phyloP scores from a whole-genome alignment of 345 rosid genomes.

The Melastoma malabathricum region DNA sequence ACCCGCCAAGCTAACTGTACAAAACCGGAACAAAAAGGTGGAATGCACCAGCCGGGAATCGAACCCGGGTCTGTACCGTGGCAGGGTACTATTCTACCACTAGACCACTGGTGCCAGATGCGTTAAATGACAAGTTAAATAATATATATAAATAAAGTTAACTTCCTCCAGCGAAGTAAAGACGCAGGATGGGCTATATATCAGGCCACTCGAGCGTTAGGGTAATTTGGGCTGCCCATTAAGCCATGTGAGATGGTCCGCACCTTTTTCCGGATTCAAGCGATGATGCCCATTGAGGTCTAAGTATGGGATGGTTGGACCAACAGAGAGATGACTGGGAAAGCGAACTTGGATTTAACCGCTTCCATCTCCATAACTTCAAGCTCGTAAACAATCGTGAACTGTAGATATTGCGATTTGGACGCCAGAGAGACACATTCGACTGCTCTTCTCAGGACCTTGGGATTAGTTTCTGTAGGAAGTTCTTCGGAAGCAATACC shows the following conservation, averaged over 20 bases:
- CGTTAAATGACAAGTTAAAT: no score
- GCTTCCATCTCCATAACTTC: constrained; percentile 27
- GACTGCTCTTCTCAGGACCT: constrained; percentile 16
- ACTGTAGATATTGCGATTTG: constrained; percentile 37
- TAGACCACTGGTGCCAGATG: constrained; percentile 87
- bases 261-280: neutral
- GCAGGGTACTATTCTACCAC: constrained; percentile 80
- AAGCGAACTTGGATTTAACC: constrained; percentile 4
- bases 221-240: constrained; percentile 15
- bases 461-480: constrained; percentile 8
- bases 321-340: constrained; percentile 19
- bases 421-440: constrained; percentile 30
- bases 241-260: constrained; percentile 17
- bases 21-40: no score
- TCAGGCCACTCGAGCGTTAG: no score
- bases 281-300: constrained; percentile 1
- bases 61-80: constrained; percentile 74
- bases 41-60: constrained; percentile 43
- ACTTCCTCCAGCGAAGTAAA: constrained; percentile 28
- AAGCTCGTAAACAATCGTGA: constrained; percentile 34
- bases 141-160: no score
- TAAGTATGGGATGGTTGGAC: constrained; percentile 19
- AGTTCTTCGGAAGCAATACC: constrained; percentile 30
- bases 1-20: no score
- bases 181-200: no score